phyloP scores from a whole-genome alignment of 2,329 filamentous ascomycete genomes.

The Fusarium subglutinans region DNA sequence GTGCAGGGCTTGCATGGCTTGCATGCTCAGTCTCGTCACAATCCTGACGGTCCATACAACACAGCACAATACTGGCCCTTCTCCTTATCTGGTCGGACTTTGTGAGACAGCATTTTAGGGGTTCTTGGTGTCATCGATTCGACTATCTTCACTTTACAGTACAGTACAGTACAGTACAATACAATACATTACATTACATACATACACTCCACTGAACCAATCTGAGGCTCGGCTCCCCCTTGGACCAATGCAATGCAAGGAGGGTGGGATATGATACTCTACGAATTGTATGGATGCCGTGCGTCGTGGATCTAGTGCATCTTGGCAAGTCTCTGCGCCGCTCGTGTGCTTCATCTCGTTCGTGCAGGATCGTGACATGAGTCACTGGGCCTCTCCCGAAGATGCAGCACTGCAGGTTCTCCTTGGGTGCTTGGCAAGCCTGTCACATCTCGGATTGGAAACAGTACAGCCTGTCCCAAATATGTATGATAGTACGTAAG shows the following conservation, averaged over 20 bases:
- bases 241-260: conserved; percentile 18
- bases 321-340: background rate
- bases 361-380: conserved; percentile 6
- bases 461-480: background rate
- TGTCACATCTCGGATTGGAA: background rate
- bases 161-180: background rate
- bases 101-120: conserved; percentile 1
- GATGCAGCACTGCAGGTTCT: background rate
- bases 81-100: background rate
- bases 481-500: background rate
- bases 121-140: background rate
- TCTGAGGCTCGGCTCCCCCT: background rate
- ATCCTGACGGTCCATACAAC: background rate
- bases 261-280: background rate
- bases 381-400: background rate
- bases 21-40: conserved; percentile 1
- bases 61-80: background rate
- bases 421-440: conserved; percentile 1
- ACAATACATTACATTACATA: background rate
- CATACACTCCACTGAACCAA: background rate
- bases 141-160: background rate
- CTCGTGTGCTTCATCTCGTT: background rate
- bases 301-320: background rate
- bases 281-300: background rate
- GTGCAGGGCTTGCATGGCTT: background rate